Base-by-base conservation (phyloP, 345 rosid genomes). In the Camelina neglecta region DNA sequence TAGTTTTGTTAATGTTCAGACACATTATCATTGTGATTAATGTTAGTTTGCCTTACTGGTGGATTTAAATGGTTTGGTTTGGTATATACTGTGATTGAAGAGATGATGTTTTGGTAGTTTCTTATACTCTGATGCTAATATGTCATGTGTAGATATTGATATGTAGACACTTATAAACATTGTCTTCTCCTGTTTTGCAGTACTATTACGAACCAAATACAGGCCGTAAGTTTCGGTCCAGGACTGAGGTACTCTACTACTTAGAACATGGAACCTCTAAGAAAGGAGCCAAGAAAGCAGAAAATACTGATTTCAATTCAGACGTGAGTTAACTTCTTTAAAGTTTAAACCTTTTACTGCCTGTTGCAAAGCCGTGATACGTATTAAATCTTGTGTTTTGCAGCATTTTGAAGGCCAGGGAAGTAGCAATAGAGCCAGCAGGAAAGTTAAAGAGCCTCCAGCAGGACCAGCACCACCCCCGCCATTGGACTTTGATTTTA, bases 401-500 rank as follows among this genome's bases (percentile, higher is more conserved):
- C 77, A 86, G 90, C 18, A 79, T 45, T 11, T 69, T 7, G 83
- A 71, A 71, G 62, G 67, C 62, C 73, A 85, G 8, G 61, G 81
- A 11, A 65, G 31, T 29, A 29, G 79, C 61, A 71, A 20, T 5
- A 83, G 45, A 78, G 4, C 49, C 8, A 57, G 36, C 29, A 63
- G 55, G 23, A 79, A 64, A 48, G 53, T 59, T 63, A 69, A 33
- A 38, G 75, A 48, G 75, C 58, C 60, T 4, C 65, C 63, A 21
- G 18, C 18, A 18, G 18, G 18, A 18, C 18, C 18, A 18, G 15
- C 3, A 0, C 59, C 56, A 1, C 66, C 75, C 6, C 38, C 21
- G 2, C 67, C 82, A 7, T 38, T 62, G 21, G 69, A 74, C 72
- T 90, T 90, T 65, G 93, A 92, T 81, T 82, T 77, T 64, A 21